Conservation (phyloP, 23 red algal species). For the Gracilaria gracilis region DNA sequence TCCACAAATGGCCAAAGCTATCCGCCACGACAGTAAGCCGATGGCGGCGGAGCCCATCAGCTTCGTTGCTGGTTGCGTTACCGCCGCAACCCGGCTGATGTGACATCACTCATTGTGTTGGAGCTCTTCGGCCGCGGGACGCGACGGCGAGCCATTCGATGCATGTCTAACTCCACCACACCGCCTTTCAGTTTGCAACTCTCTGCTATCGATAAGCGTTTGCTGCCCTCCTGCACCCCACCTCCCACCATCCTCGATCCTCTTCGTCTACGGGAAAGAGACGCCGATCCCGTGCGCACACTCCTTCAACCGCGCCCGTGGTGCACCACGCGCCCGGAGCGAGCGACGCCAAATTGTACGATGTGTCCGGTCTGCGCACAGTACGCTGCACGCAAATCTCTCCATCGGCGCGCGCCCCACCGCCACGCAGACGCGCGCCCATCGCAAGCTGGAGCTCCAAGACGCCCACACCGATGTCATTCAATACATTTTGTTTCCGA, state of each 20-base stretch:
- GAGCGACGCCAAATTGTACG: conserved; percentile 57
- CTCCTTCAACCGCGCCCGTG: background rate
- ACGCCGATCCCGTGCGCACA: background rate
- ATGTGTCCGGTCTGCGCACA: conserved; percentile 46
- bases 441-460: conserved; percentile 62
- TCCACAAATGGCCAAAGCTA: too few species aligned
- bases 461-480: conserved; percentile 69
- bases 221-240: too few species aligned
- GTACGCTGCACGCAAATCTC: conserved; percentile 40
- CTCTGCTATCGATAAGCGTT: too few species aligned
- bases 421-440: conserved; percentile 52
- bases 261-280: background rate
- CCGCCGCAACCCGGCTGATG: too few species aligned
- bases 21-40: too few species aligned
- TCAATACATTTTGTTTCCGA: conserved; percentile 89
- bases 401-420: conserved; percentile 34
- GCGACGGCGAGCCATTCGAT: too few species aligned
- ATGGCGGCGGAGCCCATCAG: too few species aligned
- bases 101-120: too few species aligned
- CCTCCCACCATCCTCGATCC: background rate
- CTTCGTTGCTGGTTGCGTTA: too few species aligned
- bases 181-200: too few species aligned
- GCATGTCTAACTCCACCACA: too few species aligned
- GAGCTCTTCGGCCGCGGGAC: too few species aligned
- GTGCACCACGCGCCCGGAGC: conserved; percentile 65